Evolutionary conservation across 306 rosid genomes (phyloP).

Genomic region (Leucaena leucocephala): DNA sequence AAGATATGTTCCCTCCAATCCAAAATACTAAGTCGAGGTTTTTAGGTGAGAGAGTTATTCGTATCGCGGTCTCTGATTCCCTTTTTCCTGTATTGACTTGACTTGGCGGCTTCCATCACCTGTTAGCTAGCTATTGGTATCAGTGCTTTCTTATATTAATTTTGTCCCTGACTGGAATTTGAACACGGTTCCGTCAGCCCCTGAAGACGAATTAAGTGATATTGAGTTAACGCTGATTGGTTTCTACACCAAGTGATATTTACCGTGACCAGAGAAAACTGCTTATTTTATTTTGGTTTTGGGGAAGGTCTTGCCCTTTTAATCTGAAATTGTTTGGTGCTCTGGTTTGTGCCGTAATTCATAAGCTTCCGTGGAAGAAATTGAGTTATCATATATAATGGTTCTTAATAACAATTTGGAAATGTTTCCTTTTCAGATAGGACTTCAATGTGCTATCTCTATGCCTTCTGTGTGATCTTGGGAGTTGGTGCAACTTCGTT

Average conservation of each 20-base stretch:
- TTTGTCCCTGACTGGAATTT: background rate
- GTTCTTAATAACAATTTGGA: conserved; percentile 18
- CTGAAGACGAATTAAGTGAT: background rate
- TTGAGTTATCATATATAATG: background rate
- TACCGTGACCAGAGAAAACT: conserved; percentile 5
- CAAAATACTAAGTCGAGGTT: background rate
- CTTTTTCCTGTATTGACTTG: background rate
- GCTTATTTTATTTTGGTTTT: conserved; percentile 13
- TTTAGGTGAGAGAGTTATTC: background rate
- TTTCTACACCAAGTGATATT: background rate
- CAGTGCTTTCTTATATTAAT: background rate
- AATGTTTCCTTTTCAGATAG: conserved; percentile 41
- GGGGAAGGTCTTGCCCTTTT: background rate
- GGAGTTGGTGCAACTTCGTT: conserved; percentile 25
- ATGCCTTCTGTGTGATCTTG: conserved; percentile 18
- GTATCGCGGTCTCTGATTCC: background rate
- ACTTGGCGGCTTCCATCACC: conserved; percentile 3
- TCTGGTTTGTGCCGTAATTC: conserved; percentile 15
- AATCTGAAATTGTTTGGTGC: conserved; percentile 14
- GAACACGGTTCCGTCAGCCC: background rate
- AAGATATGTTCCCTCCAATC: background rate
- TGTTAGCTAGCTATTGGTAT: conserved; percentile 8
- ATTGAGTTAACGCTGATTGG: background rate
- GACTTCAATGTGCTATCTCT: conserved; percentile 28
- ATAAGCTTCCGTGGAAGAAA: conserved; percentile 9